phyloP scores from a whole-genome alignment of 169 alveolate genomes.

The Plasmodium cynomolgi region DNA sequence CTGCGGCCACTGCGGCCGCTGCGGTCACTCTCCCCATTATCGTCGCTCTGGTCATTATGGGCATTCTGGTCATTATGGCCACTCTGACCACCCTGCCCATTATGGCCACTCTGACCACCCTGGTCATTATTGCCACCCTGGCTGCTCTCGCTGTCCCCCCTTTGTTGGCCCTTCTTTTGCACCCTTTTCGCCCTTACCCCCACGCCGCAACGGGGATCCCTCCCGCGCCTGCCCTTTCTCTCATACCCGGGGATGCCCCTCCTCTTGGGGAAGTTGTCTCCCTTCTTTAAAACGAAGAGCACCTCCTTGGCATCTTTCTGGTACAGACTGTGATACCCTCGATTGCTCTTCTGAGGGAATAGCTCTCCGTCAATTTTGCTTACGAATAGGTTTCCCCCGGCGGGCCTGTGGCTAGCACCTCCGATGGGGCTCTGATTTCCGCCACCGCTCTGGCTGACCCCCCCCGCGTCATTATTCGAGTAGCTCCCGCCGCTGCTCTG shows the following conservation, averaged over 20 bases:
- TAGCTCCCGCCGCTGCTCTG: not conserved
- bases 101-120: not conserved
- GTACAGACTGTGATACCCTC: not conserved
- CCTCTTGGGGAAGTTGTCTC: not conserved
- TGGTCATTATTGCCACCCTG: too few species aligned
- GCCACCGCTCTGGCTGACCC: not conserved
- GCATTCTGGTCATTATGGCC: too few species aligned
- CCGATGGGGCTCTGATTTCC: not conserved
- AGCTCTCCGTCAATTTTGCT: not conserved
- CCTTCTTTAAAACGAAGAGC: slow-evolving; percentile 5
- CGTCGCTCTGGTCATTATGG: too few species aligned
- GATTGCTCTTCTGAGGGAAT: not conserved
- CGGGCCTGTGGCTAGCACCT: not conserved
- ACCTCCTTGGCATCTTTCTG: not conserved
- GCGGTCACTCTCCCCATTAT: not conserved
- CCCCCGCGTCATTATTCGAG: not conserved
- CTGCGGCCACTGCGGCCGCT: not conserved
- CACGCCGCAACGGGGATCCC: not conserved
- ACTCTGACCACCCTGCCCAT: not conserved
- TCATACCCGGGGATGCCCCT: not conserved
- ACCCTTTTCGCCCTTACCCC: not conserved
- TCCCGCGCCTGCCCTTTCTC: not conserved
- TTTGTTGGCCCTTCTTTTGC: not conserved
- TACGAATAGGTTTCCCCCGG: not conserved
- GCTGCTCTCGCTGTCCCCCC: not conserved